Evolutionary conservation across 345 rosid genomes (phyloP).

Genomic region (Pseudoturritis turrita): DNA sequence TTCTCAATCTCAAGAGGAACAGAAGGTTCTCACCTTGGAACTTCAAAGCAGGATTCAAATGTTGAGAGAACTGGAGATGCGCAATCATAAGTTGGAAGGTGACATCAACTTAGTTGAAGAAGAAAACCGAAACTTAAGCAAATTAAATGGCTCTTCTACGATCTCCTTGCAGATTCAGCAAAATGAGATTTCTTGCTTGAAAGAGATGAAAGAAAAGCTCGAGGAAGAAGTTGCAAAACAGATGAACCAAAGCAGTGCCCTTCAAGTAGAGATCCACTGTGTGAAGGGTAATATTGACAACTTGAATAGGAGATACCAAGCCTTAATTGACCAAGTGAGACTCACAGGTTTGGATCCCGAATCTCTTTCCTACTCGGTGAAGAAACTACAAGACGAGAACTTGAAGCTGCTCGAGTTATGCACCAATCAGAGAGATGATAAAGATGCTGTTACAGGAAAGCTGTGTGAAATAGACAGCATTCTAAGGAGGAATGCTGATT

Average conservation of each 20-base stretch:
- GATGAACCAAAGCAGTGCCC: slow-evolving; percentile 53
- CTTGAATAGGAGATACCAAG: slow-evolving; percentile 54
- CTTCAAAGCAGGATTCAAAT: slow-evolving; percentile 53
- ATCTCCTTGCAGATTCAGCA: slow-evolving; percentile 40
- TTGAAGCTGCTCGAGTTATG: slow-evolving; percentile 50
- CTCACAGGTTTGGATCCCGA: slow-evolving; percentile 59
- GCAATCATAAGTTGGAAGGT: slow-evolving; percentile 51
- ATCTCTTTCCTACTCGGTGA: slow-evolving; percentile 48
- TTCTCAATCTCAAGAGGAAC: slow-evolving; percentile 60
- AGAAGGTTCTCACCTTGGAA: slow-evolving; percentile 58
- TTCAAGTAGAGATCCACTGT: slow-evolving; percentile 65
- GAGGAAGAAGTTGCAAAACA: slow-evolving; percentile 68
- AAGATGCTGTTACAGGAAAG: slow-evolving; percentile 10
- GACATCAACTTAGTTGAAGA: slow-evolving; percentile 42
- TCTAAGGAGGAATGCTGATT: slow-evolving; percentile 48
- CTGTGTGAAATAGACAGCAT: slow-evolving; percentile 30
- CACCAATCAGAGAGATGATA: slow-evolving; percentile 44
- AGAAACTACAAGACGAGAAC: slow-evolving; percentile 65
- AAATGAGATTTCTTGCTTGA: slow-evolving; percentile 54
- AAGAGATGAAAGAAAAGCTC: slow-evolving; percentile 66
- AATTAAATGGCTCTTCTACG: slow-evolving; percentile 43
- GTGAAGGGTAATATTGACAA: slow-evolving; percentile 60
- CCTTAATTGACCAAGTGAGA: slow-evolving; percentile 55
- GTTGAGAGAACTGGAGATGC: slow-evolving; percentile 49
- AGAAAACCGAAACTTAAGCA: slow-evolving; percentile 44